Conservation (phyloP, 2,329 filamentous ascomycete species). For the Fusarium keratoplasticum region DNA sequence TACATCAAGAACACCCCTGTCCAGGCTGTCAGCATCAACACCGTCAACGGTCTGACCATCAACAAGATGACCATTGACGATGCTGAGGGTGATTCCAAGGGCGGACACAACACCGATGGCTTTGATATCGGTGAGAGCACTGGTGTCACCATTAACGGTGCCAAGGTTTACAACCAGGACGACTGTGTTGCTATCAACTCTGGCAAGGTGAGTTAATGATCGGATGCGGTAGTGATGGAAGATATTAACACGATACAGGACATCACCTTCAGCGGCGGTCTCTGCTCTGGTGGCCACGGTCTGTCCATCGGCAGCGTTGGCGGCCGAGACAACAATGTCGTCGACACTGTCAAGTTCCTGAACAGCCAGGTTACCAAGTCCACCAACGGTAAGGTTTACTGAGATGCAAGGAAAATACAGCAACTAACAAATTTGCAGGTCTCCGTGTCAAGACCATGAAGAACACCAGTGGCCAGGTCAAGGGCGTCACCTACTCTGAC, state of each 20-base stretch:
- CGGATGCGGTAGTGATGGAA: fast-evolving
- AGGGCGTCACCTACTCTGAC: conserved; percentile 56
- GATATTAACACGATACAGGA: conserved; percentile 35
- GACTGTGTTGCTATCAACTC: conserved; percentile 70
- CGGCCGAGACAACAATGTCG: conserved; percentile 62
- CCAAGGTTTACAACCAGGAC: conserved; percentile 69
- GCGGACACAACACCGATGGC: conserved; percentile 67
- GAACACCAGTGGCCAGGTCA: conserved; percentile 57
- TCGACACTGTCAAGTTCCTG: conserved; percentile 62
- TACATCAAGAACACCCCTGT: conserved; percentile 57
- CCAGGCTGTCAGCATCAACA: conserved; percentile 55
- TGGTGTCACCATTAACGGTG: conserved; percentile 62
- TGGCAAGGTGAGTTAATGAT: conserved; percentile 44
- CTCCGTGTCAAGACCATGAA: conserved; percentile 62
- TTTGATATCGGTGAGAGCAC: conserved; percentile 66
- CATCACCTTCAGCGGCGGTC: conserved; percentile 58
- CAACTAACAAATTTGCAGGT: not conserved
- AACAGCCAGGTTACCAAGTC: conserved; percentile 62
- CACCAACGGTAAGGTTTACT: conserved; percentile 55
- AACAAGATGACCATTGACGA: conserved; percentile 54
- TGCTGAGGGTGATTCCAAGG: conserved; percentile 49
- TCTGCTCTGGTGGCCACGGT: conserved; percentile 58
- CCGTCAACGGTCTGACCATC: conserved; percentile 49
- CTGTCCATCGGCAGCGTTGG: conserved; percentile 58
- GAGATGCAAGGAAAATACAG: not conserved